phyloP scores from a whole-genome alignment of 768 basidiomycete genomes.

The Lyophyllum atratum region DNA sequence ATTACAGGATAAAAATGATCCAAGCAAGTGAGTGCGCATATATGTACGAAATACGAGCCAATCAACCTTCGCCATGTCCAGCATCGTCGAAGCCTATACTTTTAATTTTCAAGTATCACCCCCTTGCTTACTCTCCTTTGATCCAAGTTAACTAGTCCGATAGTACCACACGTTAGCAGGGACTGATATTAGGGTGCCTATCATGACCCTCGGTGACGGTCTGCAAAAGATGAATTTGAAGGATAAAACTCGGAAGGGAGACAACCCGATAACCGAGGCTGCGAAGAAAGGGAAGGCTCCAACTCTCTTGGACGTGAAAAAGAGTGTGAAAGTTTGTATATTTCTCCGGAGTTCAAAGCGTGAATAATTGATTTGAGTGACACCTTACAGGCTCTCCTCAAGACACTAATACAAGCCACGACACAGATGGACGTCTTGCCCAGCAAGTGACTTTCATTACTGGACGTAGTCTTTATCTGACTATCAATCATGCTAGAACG shows the following conservation, averaged over 20 bases:
- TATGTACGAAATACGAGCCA: slow-evolving; percentile 20
- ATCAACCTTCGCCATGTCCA: slow-evolving; percentile 26
- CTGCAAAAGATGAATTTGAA: slow-evolving; percentile 52
- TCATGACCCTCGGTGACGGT: slow-evolving; percentile 72
- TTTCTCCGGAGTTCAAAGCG: background rate
- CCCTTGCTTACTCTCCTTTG: background rate
- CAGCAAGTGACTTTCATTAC: slow-evolving; percentile 43
- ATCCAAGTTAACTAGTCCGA: slow-evolving; percentile 2
- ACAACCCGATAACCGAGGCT: slow-evolving; percentile 64
- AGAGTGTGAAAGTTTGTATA: slow-evolving; percentile 66
- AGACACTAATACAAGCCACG: slow-evolving; percentile 76
- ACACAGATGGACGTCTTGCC: slow-evolving; percentile 80
- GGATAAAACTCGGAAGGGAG: slow-evolving; percentile 23
- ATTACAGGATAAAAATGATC: slow-evolving; percentile 77
- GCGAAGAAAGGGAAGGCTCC: slow-evolving; percentile 62
- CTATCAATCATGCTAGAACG: slow-evolving; percentile 46
- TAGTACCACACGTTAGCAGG: slow-evolving; percentile 75
- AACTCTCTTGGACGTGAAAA: slow-evolving; percentile 80
- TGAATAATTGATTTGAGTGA: background rate
- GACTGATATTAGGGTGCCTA: slow-evolving; percentile 57
- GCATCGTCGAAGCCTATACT: slow-evolving; percentile 86
- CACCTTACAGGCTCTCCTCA: slow-evolving; percentile 61
- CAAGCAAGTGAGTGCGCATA: slow-evolving; percentile 65
- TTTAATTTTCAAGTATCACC: slow-evolving; percentile 76
- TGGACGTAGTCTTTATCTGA: background rate